These are phyloP conservation scores for Lenwebbia sp. DNA, from an alignment of 345 rosid species.

Conservation along the genomic window DNA sequence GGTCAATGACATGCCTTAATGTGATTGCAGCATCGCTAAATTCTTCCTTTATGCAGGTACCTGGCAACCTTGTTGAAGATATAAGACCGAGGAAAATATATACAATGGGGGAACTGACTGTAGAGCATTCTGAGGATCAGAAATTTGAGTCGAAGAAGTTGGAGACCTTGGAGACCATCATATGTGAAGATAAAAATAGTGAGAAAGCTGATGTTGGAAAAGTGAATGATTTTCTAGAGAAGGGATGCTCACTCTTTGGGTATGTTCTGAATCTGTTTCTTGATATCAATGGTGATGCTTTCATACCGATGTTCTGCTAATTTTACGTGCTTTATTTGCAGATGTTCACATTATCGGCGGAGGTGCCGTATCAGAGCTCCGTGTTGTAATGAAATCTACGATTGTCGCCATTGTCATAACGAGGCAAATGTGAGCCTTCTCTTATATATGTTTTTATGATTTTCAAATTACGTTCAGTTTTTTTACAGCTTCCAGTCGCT, in stretches of 20 bases:
- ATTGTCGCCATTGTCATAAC: slow-evolving; percentile 46
- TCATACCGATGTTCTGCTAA: not conserved
- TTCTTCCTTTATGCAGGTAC: not conserved
- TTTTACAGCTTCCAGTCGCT: not conserved
- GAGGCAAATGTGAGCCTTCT: slow-evolving; percentile 21
- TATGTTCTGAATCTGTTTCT: not conserved
- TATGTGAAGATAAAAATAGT: not conserved
- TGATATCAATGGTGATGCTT: not conserved
- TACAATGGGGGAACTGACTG: not conserved
- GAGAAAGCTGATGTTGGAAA: not conserved
- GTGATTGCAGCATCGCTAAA: not conserved
- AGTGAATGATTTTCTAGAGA: not conserved
- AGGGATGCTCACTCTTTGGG: not conserved
- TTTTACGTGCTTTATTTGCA: not conserved
- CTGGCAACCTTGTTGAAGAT: not conserved
- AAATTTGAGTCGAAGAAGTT: not conserved
- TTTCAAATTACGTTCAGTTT: not conserved
- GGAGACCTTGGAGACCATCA: not conserved
- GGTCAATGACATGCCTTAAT: not conserved
- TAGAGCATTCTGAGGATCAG: not conserved
- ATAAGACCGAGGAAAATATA: not conserved
- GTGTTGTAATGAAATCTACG: slow-evolving; percentile 37
- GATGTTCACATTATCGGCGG: slow-evolving; percentile 35
- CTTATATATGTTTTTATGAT: not conserved
- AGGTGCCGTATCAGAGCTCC: slow-evolving; percentile 46